These are phyloP conservation scores for Gynandropsis gynandra DNA, from an alignment of 345 rosid genomes.

Conservation along the genomic window DNA sequence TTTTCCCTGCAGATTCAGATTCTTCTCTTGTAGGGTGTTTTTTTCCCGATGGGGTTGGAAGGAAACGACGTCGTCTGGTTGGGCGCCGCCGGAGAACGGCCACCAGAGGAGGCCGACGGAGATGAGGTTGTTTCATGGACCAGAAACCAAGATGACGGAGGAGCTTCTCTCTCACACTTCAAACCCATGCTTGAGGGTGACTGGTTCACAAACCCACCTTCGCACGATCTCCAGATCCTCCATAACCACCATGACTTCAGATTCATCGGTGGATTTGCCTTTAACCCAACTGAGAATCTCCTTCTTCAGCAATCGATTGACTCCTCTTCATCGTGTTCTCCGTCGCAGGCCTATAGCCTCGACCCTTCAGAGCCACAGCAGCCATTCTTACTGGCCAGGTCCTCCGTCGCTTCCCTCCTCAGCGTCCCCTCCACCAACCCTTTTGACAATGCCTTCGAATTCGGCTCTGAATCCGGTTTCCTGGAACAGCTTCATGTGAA, in stretches of 20 bases:
- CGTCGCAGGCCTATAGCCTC: constrained; percentile 41
- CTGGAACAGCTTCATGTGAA: constrained; percentile 35
- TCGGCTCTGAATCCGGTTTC: constrained; percentile 40
- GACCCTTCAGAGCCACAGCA: constrained; percentile 42
- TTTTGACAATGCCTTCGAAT: constrained; percentile 44
- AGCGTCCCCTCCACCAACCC: constrained; percentile 26
- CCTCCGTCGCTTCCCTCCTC: constrained; percentile 39
- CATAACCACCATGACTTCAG: constrained; percentile 36
- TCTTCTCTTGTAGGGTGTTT: background rate
- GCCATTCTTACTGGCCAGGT: constrained; percentile 38
- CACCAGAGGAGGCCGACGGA: constrained; percentile 10
- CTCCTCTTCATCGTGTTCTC: constrained; percentile 55
- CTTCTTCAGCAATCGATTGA: constrained; percentile 43
- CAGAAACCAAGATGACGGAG: constrained; percentile 22
- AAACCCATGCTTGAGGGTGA: constrained; percentile 59
- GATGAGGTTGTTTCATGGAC: constrained; percentile 38
- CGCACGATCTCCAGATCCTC: constrained; percentile 30
- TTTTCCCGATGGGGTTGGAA: constrained; percentile 39
- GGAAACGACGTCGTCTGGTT: constrained; percentile 51
- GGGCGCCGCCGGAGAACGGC: constrained; percentile 21
- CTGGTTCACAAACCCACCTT: constrained; percentile 38
- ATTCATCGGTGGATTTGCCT: constrained; percentile 30
- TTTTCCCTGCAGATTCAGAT: too few species aligned
- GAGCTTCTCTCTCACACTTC: constrained; percentile 35
- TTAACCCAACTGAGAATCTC: constrained; percentile 32